Base-by-base conservation (phyloP, 1,284 basidiomycete genomes). In the Mycosarcoma mackinlayi region DNA sequence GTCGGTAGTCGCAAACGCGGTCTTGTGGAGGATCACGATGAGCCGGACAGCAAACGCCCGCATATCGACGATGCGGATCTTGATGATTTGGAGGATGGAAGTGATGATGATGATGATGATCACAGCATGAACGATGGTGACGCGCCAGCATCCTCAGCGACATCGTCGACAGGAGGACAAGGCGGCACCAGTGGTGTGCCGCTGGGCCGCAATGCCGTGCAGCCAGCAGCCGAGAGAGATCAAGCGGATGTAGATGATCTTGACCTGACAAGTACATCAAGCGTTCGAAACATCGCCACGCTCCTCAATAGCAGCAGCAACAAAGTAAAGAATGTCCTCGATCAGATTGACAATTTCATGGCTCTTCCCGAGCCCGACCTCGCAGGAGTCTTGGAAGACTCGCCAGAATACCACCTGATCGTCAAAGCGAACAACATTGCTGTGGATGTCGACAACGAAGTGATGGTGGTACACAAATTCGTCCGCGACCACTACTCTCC, bases 401-500 rank as follows among this genome's bases (percentile, higher is more conserved):
- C 95, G 81, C 92, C 93, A 0, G 96, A 99, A 84, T 99, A 99
- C 84, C 89, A 90, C 63, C 87, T 98, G 60, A 98, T 98, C 76
- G 96, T 99, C 3, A 89, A 92, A 73, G 93, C 95, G 13, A 99
- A 99, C 86, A 99, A 98, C 84, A 86, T 98, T 61, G 94, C 94
- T 1, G 96, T 99, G 18, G 96, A 99, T 76, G 90, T 98, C 1
- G 96, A 99, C 84, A 98, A 99, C 78, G 96, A 98, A 84, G 92
- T 97, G 58, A 86, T 98, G 59, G 87, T 98, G 24, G 94, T 98
- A 1, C 93, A 99, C 86, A 98, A 98, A 90, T 98, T 97, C 86
- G 96, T 98, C 79, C 90, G 96, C 71, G 96, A 99, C 81, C 95
- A 98, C 84, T 99, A 98, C 83, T 89, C 91, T 1, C 88, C 92